A percentile compares a stretch with the other conserved stretches of the same genome.
phyloP scores from a whole-genome alignment of 257 asterid species.

The Solanum sparsipilum region DNA sequence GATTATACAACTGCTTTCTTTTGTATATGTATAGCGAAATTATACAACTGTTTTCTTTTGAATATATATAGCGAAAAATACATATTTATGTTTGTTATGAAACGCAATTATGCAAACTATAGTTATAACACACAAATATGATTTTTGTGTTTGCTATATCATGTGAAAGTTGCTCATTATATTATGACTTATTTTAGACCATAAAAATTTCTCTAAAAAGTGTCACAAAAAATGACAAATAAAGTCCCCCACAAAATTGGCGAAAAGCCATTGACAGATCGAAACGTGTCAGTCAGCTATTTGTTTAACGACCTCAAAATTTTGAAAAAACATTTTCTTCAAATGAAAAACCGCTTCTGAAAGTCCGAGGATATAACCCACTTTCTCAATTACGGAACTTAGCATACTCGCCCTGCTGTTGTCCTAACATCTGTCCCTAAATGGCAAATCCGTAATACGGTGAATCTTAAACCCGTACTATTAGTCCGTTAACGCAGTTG shows the following conservation, averaged over 20 bases:
- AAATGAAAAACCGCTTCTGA: conserved; percentile 16
- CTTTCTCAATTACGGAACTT: neutral
- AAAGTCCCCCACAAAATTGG: neutral
- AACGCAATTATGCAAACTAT: too few species aligned
- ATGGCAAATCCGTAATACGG: neutral
- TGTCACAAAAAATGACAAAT: neutral
- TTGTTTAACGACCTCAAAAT: conserved; percentile 5
- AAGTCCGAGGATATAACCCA: conserved; percentile 30
- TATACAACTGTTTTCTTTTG: too few species aligned
- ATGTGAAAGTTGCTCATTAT: too few species aligned
- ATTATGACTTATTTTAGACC: too few species aligned
- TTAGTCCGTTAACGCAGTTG: neutral
- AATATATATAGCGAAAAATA: too few species aligned
- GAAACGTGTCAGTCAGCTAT: conserved; percentile 32
- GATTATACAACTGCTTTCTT: too few species aligned
- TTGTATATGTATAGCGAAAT: too few species aligned
- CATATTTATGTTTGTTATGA: too few species aligned
- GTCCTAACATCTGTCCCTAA: neutral
- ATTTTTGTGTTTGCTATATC: too few species aligned
- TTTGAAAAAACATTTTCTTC: conserved; percentile 6
- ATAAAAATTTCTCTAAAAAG: too few species aligned
- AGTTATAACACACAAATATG: too few species aligned
- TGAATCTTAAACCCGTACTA: neutral
- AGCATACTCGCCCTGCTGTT: neutral
- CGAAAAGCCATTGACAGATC: neutral